Base-by-base conservation (phyloP, 306 rosid genomes). In the Pyrus bretschneideri region DNA sequence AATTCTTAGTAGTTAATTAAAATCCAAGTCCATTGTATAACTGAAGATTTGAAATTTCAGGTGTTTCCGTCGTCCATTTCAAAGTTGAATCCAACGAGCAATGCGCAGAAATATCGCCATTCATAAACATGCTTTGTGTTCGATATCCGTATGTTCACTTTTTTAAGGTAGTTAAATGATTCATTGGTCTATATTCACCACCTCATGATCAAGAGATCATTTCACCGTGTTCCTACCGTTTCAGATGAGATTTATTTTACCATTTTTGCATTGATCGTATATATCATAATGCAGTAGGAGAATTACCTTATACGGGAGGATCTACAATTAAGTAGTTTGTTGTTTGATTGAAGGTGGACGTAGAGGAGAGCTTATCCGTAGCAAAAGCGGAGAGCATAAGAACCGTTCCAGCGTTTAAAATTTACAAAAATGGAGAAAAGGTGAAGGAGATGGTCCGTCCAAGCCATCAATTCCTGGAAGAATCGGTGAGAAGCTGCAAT, bases 391-490 rank as follows among this genome's bases (percentile, higher is more conserved):
- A 92, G 80, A 81, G 82, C 91, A 84, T 90, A 78, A 90, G 84
- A 82, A 72, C 69, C 3, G 84, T 91, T 40, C 97, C 97, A 62
- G 83, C 98, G 15, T 89, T 93, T 74, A 91, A 91, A 81, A 86
- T 93, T 22, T 93, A 89, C 84, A 93, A 87, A 86, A 87, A 91
- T 21, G 97, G 97, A 22, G 91, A 82, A 76, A 89, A 85, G 87
- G 69, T 91, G 89, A 90, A 83, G 84, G 98, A 93, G 86, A 85
- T 91, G 92, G 80, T 88, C 70, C 86, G 84, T 14, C 98, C 98
- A 27, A 87, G 77, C 69, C 92, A 87, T 75, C 89, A 85, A 51
- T 76, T 83, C 70, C 81, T 93, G 83, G 98, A 93, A 82, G 97
- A 93, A 67, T 88, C 89, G 1, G 82, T 93, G 73, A 87, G 88